Percentiles rank a stretch among this genome's conserved stretches.
Evolutionary conservation across 2,329 filamentous ascomycete genomes (phyloP).

Genomic region (Ophiosphaerella narmari): DNA sequence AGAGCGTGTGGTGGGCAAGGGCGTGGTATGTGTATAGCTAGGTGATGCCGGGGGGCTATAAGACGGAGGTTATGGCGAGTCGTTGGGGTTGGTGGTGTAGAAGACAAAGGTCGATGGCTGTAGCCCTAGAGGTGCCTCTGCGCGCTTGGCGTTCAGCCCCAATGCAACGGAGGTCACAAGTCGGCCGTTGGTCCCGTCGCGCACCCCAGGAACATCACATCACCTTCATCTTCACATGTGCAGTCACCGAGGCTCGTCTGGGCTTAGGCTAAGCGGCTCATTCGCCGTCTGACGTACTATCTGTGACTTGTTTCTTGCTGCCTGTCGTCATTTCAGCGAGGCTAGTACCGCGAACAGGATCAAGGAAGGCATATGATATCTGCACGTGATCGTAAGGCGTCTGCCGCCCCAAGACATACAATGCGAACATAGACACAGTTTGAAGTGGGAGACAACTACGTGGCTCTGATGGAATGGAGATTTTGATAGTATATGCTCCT

Average conservation of each 20-base stretch:
- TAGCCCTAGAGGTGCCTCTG: slow-evolving; percentile 16
- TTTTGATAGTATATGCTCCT: slow-evolving; percentile 15
- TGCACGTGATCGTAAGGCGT: slow-evolving; percentile 4
- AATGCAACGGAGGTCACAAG: slow-evolving; percentile 24
- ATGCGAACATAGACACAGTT: neutral
- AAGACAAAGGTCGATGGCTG: slow-evolving; percentile 21
- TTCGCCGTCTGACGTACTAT: slow-evolving; percentile 12
- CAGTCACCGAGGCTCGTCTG: slow-evolving; percentile 19
- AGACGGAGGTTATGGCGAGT: slow-evolving; percentile 30
- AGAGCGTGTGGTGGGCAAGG: slow-evolving; percentile 9
- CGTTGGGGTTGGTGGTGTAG: slow-evolving; percentile 30
- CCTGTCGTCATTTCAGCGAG: neutral
- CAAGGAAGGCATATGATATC: neutral
- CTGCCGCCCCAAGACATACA: slow-evolving; percentile 1
- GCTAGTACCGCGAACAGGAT: neutral
- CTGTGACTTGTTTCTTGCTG: slow-evolving; percentile 7
- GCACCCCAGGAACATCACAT: slow-evolving; percentile 26
- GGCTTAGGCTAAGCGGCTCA: slow-evolving; percentile 3
- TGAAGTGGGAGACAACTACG: neutral
- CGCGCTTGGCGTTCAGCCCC: slow-evolving; percentile 24
- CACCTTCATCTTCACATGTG: slow-evolving; percentile 5
- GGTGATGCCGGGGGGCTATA: slow-evolving; percentile 11
- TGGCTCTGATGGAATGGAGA: slow-evolving; percentile 28
- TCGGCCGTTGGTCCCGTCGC: slow-evolving; percentile 20
- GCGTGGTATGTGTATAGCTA: slow-evolving; percentile 15